Evolutionary conservation across 2,329 filamentous ascomycete genomes (phyloP).

Genomic region (Fusarium sarcochroum): DNA sequence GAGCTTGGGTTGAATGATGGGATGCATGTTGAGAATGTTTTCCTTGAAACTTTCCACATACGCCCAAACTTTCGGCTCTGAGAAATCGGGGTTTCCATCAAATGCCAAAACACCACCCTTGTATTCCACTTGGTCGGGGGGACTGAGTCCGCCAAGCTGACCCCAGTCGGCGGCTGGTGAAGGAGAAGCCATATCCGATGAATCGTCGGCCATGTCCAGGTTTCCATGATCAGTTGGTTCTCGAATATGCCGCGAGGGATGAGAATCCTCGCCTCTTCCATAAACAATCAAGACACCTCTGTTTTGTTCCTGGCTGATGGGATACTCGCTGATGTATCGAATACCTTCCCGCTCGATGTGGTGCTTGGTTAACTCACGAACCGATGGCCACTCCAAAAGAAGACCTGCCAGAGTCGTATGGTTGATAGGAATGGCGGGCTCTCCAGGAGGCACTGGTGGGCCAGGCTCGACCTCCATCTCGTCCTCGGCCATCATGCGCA

Average conservation of each 20-base stretch:
- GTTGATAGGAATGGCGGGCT: conserved; percentile 82
- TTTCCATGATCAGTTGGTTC: conserved; percentile 57
- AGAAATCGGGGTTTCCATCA: conserved; percentile 69
- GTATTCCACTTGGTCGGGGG: conserved; percentile 59
- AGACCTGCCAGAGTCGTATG: conserved; percentile 93
- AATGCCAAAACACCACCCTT: conserved; percentile 55
- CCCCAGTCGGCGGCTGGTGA: conserved; percentile 72
- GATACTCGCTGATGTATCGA: conserved; percentile 76
- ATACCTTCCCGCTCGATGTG: conserved; percentile 65
- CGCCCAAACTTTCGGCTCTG: conserved; percentile 62
- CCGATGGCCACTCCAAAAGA: conserved; percentile 79
- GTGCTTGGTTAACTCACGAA: conserved; percentile 72
- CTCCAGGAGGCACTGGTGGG: conserved; percentile 67
- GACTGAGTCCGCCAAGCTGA: conserved; percentile 66
- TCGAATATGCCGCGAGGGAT: conserved; percentile 66
- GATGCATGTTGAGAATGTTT: conserved; percentile 76
- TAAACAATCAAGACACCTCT: conserved; percentile 82
- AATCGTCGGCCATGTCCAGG: conserved; percentile 62
- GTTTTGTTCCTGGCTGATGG: conserved; percentile 80
- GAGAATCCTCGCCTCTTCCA: conserved; percentile 82
- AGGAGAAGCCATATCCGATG: conserved; percentile 67
- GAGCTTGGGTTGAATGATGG: conserved; percentile 68
- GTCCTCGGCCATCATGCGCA: conserved; percentile 59
- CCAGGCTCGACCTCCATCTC: conserved; percentile 67
- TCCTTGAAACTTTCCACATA: conserved; percentile 72